These are phyloP conservation scores for Exophiala viscosa DNA, from an alignment of 2,329 filamentous ascomycete species.

Conservation along the genomic window DNA sequence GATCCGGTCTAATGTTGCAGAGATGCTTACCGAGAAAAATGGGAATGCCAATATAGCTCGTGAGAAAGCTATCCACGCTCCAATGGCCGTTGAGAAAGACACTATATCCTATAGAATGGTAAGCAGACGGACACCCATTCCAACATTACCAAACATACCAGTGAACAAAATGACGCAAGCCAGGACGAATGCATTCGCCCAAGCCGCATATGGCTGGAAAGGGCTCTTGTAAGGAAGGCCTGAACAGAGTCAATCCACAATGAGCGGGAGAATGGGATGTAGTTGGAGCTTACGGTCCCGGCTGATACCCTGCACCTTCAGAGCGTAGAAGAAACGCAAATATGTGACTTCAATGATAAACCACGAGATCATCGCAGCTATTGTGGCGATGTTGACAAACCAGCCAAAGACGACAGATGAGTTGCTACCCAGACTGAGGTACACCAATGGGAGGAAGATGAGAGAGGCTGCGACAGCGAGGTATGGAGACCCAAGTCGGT, in stretches of 20 bases:
- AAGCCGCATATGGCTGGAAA: slow-evolving; percentile 53
- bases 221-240: slow-evolving; percentile 63
- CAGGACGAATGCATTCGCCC: neutral
- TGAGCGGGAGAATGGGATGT: neutral
- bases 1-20: neutral
- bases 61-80: neutral
- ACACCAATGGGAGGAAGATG: slow-evolving; percentile 63
- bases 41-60: slow-evolving; percentile 7
- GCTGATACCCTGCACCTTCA: slow-evolving; percentile 61
- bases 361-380: slow-evolving; percentile 32
- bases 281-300: neutral
- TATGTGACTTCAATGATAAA: slow-evolving; percentile 64
- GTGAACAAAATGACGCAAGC: slow-evolving; percentile 6
- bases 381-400: slow-evolving; percentile 32
- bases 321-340: slow-evolving; percentile 64
- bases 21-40: slow-evolving; percentile 3
- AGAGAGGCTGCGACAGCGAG: slow-evolving; percentile 58
- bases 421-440: slow-evolving; percentile 62
- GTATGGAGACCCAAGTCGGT: slow-evolving; percentile 62
- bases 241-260: slow-evolving; percentile 33
- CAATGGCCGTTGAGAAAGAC: neutral
- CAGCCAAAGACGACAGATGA: slow-evolving; percentile 59
- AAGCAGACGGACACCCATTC: too few species aligned
- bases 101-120: neutral
- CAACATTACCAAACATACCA: too few species aligned